Base-by-base conservation (phyloP, 2,329 filamentous ascomycete genomes). In the Exophiala lecanii-corni region DNA sequence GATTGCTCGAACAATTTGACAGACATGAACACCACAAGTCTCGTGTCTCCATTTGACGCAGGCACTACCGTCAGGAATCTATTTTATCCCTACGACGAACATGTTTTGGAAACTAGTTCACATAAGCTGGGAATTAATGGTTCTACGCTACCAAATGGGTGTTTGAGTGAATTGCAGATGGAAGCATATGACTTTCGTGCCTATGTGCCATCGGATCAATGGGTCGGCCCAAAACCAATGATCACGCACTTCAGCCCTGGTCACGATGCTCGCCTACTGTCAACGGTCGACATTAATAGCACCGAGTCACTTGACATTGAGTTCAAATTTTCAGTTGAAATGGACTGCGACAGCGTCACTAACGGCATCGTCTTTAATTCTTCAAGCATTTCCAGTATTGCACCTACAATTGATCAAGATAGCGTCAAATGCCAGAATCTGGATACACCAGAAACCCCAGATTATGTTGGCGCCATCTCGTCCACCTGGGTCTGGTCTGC, bases 201-300 rank as follows among this genome's bases (percentile, higher is more conserved):
- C 9, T 80, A 78, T 53, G 77, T 83, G 2, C 76, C 74, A 0
- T 66, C 68, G 20, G 63, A 65, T 0, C 63, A 62, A 19, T 82
- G 73, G 61, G 60, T 71, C 10, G 56, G 60, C 7, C 75, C 78
- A 3, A 63, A 66, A 2, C 78, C 79, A 0, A 73, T 77, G 60
- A 71, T 83, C 52, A 83, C 79, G 7, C 70, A 68, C 25, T 78
- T 82, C 52, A 57, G 63, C 2, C 80, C 80, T 3, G 78, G 79
- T 2, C 80, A 84, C 52, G 81, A 84, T 54, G 60, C 62, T 2
- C 73, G 78, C 2, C 56, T 82, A 3, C 47, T 71, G 13, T 80
- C 79, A 0, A 69, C 61, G 21, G 68, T 67, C 12, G 47, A 50
- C 1, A 58, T 64, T 1, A 62, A 64, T 21, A 55, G 65, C 31